Conservation (phyloP, 2,329 filamentous ascomycete genomes). For the Davidsoniella virescens region DNA sequence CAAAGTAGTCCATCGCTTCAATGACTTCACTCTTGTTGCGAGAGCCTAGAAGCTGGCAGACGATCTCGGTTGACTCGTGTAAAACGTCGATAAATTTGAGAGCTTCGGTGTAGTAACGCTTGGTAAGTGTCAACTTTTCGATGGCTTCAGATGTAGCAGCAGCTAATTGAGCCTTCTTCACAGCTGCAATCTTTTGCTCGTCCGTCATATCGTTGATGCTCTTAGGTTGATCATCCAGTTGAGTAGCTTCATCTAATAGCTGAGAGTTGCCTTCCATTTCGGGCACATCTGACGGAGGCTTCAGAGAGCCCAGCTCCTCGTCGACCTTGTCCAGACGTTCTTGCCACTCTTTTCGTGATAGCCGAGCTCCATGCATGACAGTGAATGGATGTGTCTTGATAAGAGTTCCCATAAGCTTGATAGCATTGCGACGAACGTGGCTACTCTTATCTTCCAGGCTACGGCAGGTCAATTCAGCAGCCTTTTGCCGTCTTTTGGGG, state of each 20-base stretch:
- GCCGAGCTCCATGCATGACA: conserved; percentile 73
- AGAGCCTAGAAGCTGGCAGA: conserved; percentile 78
- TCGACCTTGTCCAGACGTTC: conserved; percentile 69
- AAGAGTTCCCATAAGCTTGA: conserved; percentile 74
- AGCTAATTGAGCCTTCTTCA: conserved; percentile 70
- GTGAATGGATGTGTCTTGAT: conserved; percentile 93
- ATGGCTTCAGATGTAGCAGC: conserved; percentile 80
- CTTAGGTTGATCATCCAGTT: conserved; percentile 45
- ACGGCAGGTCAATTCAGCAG: conserved; percentile 69
- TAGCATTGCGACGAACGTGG: conserved; percentile 86
- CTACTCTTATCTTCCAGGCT: conserved; percentile 97
- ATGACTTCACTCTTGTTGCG: conserved; percentile 98
- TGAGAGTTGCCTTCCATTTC: conserved; percentile 61
- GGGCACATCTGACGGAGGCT: conserved; percentile 58
- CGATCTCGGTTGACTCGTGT: conserved; percentile 61
- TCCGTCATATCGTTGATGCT: conserved; percentile 71
- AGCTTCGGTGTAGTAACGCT: conserved; percentile 84
- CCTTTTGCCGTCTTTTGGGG: conserved; percentile 75
- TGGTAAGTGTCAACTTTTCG: conserved; percentile 71
- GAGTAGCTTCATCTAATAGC: conserved; percentile 77
- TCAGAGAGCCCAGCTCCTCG: conserved; percentile 61
- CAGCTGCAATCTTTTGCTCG: conserved; percentile 55
- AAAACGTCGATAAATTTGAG: conserved; percentile 86
- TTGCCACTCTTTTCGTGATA: conserved; percentile 75
- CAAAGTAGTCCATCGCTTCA: conserved; percentile 97